Conservation (phyloP, 2,329 filamentous ascomycete species). For the Dendrostoma leiphaemia region DNA sequence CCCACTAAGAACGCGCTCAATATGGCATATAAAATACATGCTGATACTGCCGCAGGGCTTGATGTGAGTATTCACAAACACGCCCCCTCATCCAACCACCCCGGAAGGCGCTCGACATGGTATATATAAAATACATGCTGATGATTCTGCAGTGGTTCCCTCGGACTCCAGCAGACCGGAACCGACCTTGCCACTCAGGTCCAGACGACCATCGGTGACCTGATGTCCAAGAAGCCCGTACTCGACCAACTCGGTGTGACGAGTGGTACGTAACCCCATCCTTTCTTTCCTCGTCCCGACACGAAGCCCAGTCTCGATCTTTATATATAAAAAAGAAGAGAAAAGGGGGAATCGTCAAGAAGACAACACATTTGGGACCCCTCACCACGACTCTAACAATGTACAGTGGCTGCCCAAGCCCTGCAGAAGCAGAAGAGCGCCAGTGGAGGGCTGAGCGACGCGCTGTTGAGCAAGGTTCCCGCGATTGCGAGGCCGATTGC, state of each 20-base stretch:
- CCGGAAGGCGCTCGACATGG: too few relatives aligned
- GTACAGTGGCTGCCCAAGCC: slow-evolving; percentile 1
- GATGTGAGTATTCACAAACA: not conserved
- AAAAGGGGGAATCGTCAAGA: too few relatives aligned
- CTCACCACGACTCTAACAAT: too few relatives aligned
- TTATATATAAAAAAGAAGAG: too few relatives aligned
- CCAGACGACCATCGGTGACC: slow-evolving; percentile 7
- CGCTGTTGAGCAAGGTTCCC: slow-evolving; percentile 11
- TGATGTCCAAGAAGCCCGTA: slow-evolving; percentile 11
- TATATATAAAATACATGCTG: not conserved
- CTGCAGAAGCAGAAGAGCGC: slow-evolving; percentile 6
- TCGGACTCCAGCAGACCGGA: slow-evolving; percentile 24
- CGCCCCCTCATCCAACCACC: not conserved
- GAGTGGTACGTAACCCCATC: too few relatives aligned
- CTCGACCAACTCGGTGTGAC: slow-evolving; percentile 10
- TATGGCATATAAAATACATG: too few relatives aligned
- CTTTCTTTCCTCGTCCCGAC: too few relatives aligned
- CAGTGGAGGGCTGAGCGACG: slow-evolving; percentile 1
- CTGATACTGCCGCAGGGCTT: slow-evolving; percentile 4
- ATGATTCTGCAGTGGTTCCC: slow-evolving; percentile 16
- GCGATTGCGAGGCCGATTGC: slow-evolving; percentile 11
- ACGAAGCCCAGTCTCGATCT: too few relatives aligned
- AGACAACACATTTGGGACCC: too few relatives aligned
- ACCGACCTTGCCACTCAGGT: slow-evolving; percentile 12
- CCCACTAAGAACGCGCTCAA: too few relatives aligned